A percentile compares a stretch with the other conserved stretches of the same genome.
Conservation (phyloP, 1,284 basidiomycete species). For the Vanrija pseudolonga region DNA sequence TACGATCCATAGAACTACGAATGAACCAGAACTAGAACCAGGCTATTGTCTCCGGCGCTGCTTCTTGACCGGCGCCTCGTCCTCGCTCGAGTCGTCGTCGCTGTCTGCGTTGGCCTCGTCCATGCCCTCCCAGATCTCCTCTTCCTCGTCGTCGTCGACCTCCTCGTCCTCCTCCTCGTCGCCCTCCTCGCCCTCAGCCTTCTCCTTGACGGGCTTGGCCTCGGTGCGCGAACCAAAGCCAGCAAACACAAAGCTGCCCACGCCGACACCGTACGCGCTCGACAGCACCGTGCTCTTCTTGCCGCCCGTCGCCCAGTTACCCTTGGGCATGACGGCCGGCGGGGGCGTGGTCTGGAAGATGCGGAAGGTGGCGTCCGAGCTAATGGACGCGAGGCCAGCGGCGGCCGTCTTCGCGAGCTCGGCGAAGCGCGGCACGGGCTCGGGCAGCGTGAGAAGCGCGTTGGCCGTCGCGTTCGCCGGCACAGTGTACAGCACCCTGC, state of each 20-base stretch:
- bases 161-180: constrained; percentile 28
- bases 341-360: constrained; percentile 65
- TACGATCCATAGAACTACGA: no score
- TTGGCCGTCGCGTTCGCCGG: constrained; percentile 46
- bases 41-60: no score
- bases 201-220: constrained; percentile 52
- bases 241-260: constrained; percentile 57
- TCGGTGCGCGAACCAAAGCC: constrained; percentile 28
- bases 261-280: constrained; percentile 64
- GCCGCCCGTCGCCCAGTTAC: constrained; percentile 55
- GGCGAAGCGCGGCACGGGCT: background rate
- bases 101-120: constrained; percentile 29
- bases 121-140: constrained; percentile 29
- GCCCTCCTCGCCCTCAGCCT: constrained; percentile 22
- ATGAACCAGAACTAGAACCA: no score
- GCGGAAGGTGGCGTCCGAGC: constrained; percentile 55
- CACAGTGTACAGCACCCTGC: constrained; percentile 66
- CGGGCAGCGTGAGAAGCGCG: constrained; percentile 33
- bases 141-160: constrained; percentile 27
- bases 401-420: background rate
- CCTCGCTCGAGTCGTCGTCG: constrained; percentile 37
- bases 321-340: constrained; percentile 55
- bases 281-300: constrained; percentile 63
- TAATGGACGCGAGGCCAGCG: constrained; percentile 35
- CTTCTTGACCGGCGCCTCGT: constrained; percentile 52